Base-by-base conservation (phyloP, 352 stramenopile genomes). In the Phytopythium delawarense region DNA sequence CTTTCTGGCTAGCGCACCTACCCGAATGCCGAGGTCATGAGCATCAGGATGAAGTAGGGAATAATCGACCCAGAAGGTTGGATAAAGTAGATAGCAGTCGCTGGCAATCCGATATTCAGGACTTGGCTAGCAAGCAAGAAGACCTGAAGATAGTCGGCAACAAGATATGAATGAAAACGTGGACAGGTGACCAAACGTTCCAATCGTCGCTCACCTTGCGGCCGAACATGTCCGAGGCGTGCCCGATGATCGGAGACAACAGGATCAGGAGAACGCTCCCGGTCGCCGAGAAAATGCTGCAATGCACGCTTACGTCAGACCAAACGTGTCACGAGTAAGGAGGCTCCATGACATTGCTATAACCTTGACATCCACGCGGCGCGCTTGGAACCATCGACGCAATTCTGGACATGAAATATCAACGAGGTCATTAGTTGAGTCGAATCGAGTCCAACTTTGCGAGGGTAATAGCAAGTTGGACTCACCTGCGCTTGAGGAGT, bases 141-240 rank as follows among this genome's bases (percentile, higher is more conserved):
- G 9, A 81, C 64, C 82, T 90, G 60, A 57, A 52, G 8, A 18
- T 34, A 34, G 18, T 18, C 4, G 9, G n/a, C 51, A 39, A 53
- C n/a, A 59, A 15, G 46, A 20, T 57, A 66, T 21, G 15, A 46
- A 21, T 21, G 40, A 20, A 9, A 2, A 1, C 7, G 16, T n/a
- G 2, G 40, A n/a, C 16, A 42, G 37, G 4, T 3, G 7, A 20
- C 4, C 18, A 7, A n/a, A 6, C 15, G 13, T 21, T 15, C 37
- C 37, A 16, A 42, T 4, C 37, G 8, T 21, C 15, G 16, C 34
- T 21, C 40, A 93, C 84, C 81, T 92, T 94, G 57, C 85, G 81
- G 35, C 85, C 85, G 67, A 89, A 88, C 3, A 75, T 58, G 62
- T 94, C 85, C 0, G 85, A 94, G n/a, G 78, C 79, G 62, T 89